Base-by-base conservation (phyloP, 1,284 basidiomycete species). In the Leccinum subrobustum region DNA sequence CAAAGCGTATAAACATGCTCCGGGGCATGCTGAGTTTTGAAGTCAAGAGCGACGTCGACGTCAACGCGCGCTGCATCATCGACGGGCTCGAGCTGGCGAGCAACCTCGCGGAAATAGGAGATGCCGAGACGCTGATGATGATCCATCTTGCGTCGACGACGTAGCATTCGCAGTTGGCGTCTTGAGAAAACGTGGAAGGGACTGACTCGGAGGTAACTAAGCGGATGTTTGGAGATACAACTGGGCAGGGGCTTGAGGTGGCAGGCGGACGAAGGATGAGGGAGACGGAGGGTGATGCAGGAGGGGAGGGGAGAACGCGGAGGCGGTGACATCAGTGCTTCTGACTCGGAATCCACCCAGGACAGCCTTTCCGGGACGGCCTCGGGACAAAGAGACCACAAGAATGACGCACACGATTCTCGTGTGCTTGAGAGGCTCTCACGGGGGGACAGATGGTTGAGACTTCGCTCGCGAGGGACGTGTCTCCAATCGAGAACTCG, bases 11-110 rank as follows among this genome's bases (percentile, higher is more conserved):
- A 9, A 80, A 83, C 61, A 75, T 78, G 7, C 94, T 81, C 63
- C 91, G 93, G 16, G 92, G 92, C 55, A 84, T 96, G 60, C 78
- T 96, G 56, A 89, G 83, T 72, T 95, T 96, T 69, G 93, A 93
- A 12, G 76, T 94, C 69, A 88, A 89, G 71, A 91, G 88, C 35
- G 83, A 86, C 58, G 79, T 81, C 3, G 76, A 75, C 56, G 73
- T 75, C 6, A 92, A 27, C 89, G 25, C 25, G 25, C 25, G 25
- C 25, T 27, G 25, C 25, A 27, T 27, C 25, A 27, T 27, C 25
- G 25, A 27, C 25, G 11, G 25, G 25, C 25, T 27, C 25, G 25
- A 27, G 25, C 25, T 27, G 25, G 25, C 25, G 25, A 27, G 25
- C 25, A 27, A 27, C 25, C 25, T 27, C 6, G 25, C 25, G 25